A percentile compares a stretch with the other conserved stretches of the same genome.
Conservation (phyloP, 2,329 filamentous ascomycete genomes). For the Aureobasidium namibiae region DNA sequence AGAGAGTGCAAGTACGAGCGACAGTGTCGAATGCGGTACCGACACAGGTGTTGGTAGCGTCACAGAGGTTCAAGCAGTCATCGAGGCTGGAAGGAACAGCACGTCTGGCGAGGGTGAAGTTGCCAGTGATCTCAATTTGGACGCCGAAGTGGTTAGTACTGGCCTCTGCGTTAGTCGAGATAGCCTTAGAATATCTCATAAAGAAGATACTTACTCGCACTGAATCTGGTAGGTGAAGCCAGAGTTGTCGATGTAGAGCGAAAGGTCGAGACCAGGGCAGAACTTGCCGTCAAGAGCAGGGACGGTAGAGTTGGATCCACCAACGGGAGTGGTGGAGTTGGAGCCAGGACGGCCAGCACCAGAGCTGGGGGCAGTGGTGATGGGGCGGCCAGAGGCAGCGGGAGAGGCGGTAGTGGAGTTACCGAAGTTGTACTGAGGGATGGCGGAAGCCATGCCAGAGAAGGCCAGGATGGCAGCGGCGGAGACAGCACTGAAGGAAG, state of each 20-base stretch:
- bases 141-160: slow-evolving; percentile 8
- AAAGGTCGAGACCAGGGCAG: slow-evolving; percentile 12
- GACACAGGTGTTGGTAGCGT: slow-evolving; percentile 28
- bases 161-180: no score
- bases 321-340: neutral
- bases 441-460: slow-evolving; percentile 10
- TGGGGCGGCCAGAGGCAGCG: neutral
- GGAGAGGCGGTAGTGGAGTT: neutral
- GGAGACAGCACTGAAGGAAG: slow-evolving; percentile 9
- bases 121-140: slow-evolving; percentile 2
- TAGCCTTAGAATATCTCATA: no score
- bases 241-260: neutral
- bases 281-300: slow-evolving; percentile 8
- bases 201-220: slow-evolving; percentile 1
- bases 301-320: neutral
- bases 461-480: slow-evolving; percentile 11
- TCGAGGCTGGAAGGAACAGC: slow-evolving; percentile 6
- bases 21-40: slow-evolving; percentile 37
- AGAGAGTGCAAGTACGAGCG: slow-evolving; percentile 23
- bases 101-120: slow-evolving; percentile 7
- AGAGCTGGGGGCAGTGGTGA: neutral
- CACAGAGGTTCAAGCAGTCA: slow-evolving; percentile 12
- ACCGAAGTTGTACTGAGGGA: slow-evolving; percentile 2
- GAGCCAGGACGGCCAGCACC: neutral
- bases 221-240: slow-evolving; percentile 1